Evolutionary conservation across 768 basidiomycete genomes (phyloP).

Genomic region (Trametes gibbosa): DNA sequence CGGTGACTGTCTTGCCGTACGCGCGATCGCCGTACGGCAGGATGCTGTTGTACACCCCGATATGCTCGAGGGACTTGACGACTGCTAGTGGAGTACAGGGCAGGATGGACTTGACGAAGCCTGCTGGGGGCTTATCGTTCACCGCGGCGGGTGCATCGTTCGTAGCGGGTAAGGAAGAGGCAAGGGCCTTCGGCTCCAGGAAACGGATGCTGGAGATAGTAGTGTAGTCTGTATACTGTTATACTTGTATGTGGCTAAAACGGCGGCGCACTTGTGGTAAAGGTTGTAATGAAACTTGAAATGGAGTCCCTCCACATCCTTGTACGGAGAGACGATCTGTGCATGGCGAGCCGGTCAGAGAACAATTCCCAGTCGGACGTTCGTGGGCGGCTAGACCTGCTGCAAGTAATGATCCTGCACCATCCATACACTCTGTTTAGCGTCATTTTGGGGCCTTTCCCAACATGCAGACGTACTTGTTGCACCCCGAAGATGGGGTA

Average conservation of each 20-base stretch:
- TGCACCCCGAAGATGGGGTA: conserved; percentile 93
- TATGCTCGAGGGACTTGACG: conserved; percentile 89
- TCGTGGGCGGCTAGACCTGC: conserved; percentile 50
- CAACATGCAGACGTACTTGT: conserved; percentile 54
- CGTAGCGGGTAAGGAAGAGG: conserved; percentile 39
- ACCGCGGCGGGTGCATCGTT: conserved; percentile 29
- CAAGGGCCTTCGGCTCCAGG: conserved; percentile 75
- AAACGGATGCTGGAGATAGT: conserved; percentile 76
- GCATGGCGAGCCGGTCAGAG: conserved; percentile 1
- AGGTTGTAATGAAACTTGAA: conserved; percentile 95
- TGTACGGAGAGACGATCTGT: conserved; percentile 89
- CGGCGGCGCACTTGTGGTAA: conserved; percentile 78
- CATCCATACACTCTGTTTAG: not conserved
- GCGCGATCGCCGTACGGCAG: conserved; percentile 94
- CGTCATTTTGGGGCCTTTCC: not conserved
- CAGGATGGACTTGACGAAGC: conserved; percentile 92
- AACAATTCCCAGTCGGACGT: not conserved
- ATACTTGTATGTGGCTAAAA: not conserved
- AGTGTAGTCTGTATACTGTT: too few species aligned
- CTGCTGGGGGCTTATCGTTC: conserved; percentile 68
- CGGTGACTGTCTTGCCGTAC: conserved; percentile 88
- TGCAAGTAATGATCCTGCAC: conserved; percentile 92
- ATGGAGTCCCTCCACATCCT: conserved; percentile 97
- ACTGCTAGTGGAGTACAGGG: conserved; percentile 97
- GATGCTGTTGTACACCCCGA: conserved; percentile 90